A percentile compares a stretch with the other conserved stretches of the same genome.
Evolutionary conservation across 768 basidiomycete genomes (phyloP).

Genomic region (Myochromella boudieri): DNA sequence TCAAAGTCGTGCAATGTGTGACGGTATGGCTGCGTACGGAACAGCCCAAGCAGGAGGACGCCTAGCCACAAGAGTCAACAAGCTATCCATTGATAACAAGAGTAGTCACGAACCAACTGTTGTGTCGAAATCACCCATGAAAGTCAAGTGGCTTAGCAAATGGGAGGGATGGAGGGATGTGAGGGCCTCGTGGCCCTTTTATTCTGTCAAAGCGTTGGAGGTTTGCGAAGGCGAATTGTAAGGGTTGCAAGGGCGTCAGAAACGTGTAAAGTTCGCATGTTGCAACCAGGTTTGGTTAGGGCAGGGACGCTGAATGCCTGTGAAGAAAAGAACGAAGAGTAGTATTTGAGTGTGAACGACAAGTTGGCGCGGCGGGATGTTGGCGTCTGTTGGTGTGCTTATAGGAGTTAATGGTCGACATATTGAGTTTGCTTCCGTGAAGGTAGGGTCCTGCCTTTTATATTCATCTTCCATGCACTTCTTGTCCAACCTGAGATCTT

Average conservation of each 20-base stretch:
- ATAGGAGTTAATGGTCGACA: too few species aligned
- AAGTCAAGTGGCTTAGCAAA: background rate
- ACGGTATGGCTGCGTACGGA: slow-evolving; percentile 17
- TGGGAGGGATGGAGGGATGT: background rate
- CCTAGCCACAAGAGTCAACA: slow-evolving; percentile 12
- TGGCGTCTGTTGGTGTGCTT: too few species aligned
- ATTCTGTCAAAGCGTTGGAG: slow-evolving; percentile 1
- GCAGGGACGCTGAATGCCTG: too few species aligned
- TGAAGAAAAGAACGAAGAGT: too few species aligned
- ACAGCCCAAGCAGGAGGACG: slow-evolving; percentile 25
- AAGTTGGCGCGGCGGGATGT: too few species aligned
- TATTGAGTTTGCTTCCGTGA: background rate
- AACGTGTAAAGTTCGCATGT: too few species aligned
- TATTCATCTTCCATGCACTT: background rate
- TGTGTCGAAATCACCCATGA: slow-evolving; percentile 25
- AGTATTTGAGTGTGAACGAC: too few species aligned
- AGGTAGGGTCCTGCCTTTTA: background rate
- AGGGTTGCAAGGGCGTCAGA: slow-evolving; percentile 10
- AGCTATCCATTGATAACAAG: background rate
- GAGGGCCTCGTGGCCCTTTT: slow-evolving; percentile 1
- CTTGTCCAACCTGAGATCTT: too few species aligned
- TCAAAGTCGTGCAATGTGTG: background rate
- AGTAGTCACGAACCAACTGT: slow-evolving; percentile 26
- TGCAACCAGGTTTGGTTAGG: too few species aligned
- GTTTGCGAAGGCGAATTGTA: slow-evolving; percentile 6